Base-by-base conservation (phyloP, 2,329 filamentous ascomycete genomes). In the Fusarium duplospermum region DNA sequence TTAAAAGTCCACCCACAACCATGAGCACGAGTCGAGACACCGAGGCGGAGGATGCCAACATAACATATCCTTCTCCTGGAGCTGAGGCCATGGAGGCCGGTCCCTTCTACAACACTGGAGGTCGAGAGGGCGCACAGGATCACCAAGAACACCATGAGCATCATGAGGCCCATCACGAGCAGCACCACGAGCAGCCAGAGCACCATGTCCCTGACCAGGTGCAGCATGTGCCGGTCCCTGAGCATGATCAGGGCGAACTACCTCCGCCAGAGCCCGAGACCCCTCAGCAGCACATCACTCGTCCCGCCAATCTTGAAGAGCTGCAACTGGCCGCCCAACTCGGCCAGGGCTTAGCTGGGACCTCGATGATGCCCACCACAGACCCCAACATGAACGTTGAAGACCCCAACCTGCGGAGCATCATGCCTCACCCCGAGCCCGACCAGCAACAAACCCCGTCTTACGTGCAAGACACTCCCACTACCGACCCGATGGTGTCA, bases 241-340 rank as follows among this genome's bases (percentile, higher is more conserved):
- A 79, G 18, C 78, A 83, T 50, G 76, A 80, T n/a, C 79, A 82
- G 33, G 69, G 71, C 38, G 78, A 82, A 31, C 67, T 81, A 18
- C 70, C 75, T 20, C 64, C 72, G 4, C 81, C 81, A 36, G 83
- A 85, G 11, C 76, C 83, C 4, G 79, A 83, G 16, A 78, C 83
- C 18, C 80, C 84, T 22, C 84, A 84, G 52, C 85, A 86, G 31
- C 84, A 86, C 56, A 77, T 82, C 13, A 76, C 82, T 16, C 83
- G 83, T 14, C 82, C 85, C 2, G 82, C 86, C 38, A 89, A 86
- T 66, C 83, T 86, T 6, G 88, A 89, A 73, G 89, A 90, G 80
- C 83, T 90, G 47, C 89, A 89, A 78, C 82, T 90, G 42, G 88
- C 89, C 16, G 88, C 89, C 11, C 89, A 90, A 76, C 81, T 91